Evolutionary conservation across 257 asterid genomes (phyloP).

Genomic region (Solanum clarkiae): DNA sequence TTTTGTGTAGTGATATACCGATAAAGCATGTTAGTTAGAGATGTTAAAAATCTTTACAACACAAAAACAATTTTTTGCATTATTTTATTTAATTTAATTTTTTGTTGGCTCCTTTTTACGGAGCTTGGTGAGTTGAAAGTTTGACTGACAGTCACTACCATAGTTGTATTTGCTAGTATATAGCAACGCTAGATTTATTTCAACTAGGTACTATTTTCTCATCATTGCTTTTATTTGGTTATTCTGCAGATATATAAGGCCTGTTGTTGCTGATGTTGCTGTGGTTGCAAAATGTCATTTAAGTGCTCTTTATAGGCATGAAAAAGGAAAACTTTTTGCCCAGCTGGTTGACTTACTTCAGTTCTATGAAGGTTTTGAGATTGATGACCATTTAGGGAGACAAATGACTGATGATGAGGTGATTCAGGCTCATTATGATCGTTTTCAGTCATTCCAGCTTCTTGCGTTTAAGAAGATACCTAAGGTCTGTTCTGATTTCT

Average conservation of each 20-base stretch:
- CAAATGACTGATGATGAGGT: slow-evolving; percentile 99
- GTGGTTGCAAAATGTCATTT: slow-evolving; percentile 94
- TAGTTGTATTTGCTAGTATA: background rate
- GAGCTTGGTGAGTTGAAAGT: background rate
- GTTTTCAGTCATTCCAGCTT: slow-evolving; percentile 90
- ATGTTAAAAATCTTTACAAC: background rate
- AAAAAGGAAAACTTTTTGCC: slow-evolving; percentile 82
- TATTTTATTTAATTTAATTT: background rate
- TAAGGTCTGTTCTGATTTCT: slow-evolving; percentile 31
- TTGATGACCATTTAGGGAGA: slow-evolving; percentile 87
- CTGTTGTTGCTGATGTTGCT: slow-evolving; percentile 95
- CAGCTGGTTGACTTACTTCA: slow-evolving; percentile 96
- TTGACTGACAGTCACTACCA: background rate
- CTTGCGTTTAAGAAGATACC: slow-evolving; percentile 79
- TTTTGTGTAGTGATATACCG: background rate
- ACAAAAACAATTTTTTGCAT: background rate
- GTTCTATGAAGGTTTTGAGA: slow-evolving; percentile 90
- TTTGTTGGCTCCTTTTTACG: background rate
- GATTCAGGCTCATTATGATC: slow-evolving; percentile 82
- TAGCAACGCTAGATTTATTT: background rate
- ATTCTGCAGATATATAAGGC: slow-evolving; percentile 57
- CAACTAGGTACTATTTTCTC: background rate
- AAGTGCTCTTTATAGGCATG: slow-evolving; percentile 80
- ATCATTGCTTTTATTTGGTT: background rate
- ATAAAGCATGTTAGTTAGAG: background rate